Evolutionary conservation across 2,329 filamentous ascomycete genomes (phyloP).

Genomic region (Scedosporium apiospermum): DNA sequence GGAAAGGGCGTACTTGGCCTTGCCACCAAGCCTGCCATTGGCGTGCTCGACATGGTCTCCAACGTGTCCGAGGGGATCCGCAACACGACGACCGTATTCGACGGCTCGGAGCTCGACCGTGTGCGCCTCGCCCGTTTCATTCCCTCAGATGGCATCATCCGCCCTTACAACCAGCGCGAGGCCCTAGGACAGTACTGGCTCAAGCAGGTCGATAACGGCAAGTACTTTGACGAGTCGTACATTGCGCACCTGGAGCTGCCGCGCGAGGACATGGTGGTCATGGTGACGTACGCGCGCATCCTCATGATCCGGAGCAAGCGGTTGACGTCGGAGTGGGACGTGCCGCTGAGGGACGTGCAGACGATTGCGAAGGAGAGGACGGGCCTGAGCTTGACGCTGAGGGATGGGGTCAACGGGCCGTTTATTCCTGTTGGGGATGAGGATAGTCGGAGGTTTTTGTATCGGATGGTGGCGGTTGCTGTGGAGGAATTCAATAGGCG

Average conservation of each 20-base stretch:
- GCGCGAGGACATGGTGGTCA: conserved; percentile 76
- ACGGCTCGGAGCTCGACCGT: conserved; percentile 86
- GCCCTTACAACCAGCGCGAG: conserved; percentile 89
- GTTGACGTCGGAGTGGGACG: conserved; percentile 88
- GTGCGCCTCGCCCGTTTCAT: conserved; percentile 92
- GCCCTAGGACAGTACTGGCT: conserved; percentile 97
- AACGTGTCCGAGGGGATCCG: conserved; percentile 96
- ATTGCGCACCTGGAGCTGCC: conserved; percentile 92
- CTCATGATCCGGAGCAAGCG: conserved; percentile 82
- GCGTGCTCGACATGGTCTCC: conserved; percentile 91
- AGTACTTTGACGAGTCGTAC: conserved; percentile 96
- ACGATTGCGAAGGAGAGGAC: conserved; percentile 96
- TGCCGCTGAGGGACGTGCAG: conserved; percentile 89
- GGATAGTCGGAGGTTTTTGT: conserved; percentile 54
- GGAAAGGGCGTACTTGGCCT: conserved; percentile 89
- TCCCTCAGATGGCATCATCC: conserved; percentile 82
- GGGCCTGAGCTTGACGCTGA: conserved; percentile 77
- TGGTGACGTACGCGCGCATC: conserved; percentile 82
- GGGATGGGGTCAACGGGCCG: conserved; percentile 86
- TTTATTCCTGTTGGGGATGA: conserved; percentile 94
- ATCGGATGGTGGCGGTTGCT: conserved; percentile 55
- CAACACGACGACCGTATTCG: conserved; percentile 97
- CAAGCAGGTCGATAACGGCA: conserved; percentile 94
- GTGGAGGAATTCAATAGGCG: conserved; percentile 59
- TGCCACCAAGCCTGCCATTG: conserved; percentile 95